phyloP scores from a whole-genome alignment of 2,329 filamentous ascomycete genomes.

The Sporothrix euskadiensis region DNA sequence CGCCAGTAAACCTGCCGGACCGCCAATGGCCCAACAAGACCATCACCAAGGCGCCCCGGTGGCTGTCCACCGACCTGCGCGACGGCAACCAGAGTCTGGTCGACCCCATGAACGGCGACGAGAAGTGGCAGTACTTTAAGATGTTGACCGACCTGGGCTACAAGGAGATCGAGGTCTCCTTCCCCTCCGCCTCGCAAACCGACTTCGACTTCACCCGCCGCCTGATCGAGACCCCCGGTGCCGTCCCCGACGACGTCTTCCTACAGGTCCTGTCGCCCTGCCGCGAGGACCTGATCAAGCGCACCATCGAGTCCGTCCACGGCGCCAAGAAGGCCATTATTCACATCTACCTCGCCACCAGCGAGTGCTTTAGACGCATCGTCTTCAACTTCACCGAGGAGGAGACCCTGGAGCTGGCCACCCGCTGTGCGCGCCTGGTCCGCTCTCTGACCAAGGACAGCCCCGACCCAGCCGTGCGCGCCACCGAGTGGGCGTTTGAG shows the following conservation, averaged over 20 bases:
- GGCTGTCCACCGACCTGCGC: conserved; percentile 84
- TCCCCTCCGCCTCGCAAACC: conserved; percentile 89
- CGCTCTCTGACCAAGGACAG: conserved; percentile 86
- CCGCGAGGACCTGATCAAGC: conserved; percentile 83
- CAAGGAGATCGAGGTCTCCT: conserved; percentile 97
- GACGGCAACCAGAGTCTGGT: conserved; percentile 94
- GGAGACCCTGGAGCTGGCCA: conserved; percentile 77
- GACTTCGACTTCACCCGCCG: conserved; percentile 94
- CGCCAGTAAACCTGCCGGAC: conserved; percentile 65
- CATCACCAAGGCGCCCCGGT: conserved; percentile 81
- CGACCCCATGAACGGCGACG: conserved; percentile 93
- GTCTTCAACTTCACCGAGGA: conserved; percentile 87
- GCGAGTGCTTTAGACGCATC: conserved; percentile 89
- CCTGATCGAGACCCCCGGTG: conserved; percentile 79
- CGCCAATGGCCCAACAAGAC: conserved; percentile 82
- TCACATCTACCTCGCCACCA: conserved; percentile 94
- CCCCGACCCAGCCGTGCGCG: conserved; percentile 54
- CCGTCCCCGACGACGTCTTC: conserved; percentile 84
- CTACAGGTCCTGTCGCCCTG: conserved; percentile 92
- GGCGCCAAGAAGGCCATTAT: conserved; percentile 92
- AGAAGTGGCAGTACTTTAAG: conserved; percentile 94
- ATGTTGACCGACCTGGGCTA: conserved; percentile 91
- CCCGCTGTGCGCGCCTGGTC: conserved; percentile 82
- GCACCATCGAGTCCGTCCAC: conserved; percentile 83
- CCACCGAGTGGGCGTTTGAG: conserved; percentile 73